Percentiles rank a stretch among this genome's conserved stretches.
Evolutionary conservation across 345 rosid species (phyloP).

Genomic region (Populus deltoides): DNA sequence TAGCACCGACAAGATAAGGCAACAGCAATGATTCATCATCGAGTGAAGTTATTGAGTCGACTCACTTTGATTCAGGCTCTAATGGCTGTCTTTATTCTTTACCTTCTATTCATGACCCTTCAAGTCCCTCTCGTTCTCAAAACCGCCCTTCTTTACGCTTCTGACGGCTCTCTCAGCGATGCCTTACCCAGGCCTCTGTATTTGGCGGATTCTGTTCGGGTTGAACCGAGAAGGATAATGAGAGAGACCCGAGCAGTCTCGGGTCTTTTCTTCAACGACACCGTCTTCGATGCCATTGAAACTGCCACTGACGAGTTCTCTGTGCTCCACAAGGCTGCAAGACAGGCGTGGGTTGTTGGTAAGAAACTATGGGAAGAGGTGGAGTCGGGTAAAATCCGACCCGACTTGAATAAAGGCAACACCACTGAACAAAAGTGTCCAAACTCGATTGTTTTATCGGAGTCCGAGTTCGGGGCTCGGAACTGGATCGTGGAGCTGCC

Average conservation of each 20-base stretch:
- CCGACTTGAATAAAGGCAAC: conserved; percentile 27
- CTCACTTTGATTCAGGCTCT: conserved; percentile 38
- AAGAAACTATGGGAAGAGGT: conserved; percentile 67
- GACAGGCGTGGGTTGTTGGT: conserved; percentile 67
- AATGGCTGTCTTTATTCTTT: conserved; percentile 37
- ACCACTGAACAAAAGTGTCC: conserved; percentile 38
- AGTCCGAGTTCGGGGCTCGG: conserved; percentile 46
- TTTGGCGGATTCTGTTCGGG: not conserved
- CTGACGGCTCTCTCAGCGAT: conserved; percentile 29
- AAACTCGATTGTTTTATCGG: conserved; percentile 58
- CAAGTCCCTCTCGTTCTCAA: conserved; percentile 46
- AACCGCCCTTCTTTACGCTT: conserved; percentile 24
- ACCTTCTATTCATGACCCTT: conserved; percentile 43
- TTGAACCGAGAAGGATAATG: conserved; percentile 15
- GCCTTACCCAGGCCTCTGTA: conserved; percentile 33
- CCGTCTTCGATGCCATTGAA: conserved; percentile 14
- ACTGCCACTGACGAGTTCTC: conserved; percentile 20
- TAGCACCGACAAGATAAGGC: not conserved
- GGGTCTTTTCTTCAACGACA: conserved; percentile 20
- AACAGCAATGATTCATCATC: conserved; percentile 30
- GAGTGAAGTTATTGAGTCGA: conserved; percentile 44
- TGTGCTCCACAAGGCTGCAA: conserved; percentile 64
- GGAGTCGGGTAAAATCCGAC: conserved; percentile 46
- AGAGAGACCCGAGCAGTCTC: conserved; percentile 11
- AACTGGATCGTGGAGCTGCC: conserved; percentile 60